Evolutionary conservation across 2,329 filamentous ascomycete genomes (phyloP).

Genomic region (Hymenoscyphus salicellus): DNA sequence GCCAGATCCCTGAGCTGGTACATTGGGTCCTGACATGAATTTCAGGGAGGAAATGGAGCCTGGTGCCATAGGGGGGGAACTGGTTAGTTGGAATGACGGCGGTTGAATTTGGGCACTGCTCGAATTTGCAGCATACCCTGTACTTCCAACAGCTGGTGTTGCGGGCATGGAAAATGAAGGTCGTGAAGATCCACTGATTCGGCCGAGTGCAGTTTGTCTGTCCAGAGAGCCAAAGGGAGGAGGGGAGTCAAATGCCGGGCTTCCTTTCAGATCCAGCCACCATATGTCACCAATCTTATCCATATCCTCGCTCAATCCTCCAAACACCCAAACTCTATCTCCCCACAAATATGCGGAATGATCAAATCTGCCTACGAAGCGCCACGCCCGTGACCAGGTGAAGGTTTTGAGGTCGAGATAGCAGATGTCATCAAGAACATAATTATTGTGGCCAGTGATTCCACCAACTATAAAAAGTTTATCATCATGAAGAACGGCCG

Average conservation of each 20-base stretch:
- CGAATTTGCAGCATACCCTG: conserved; percentile 66
- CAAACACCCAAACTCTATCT: conserved; percentile 93
- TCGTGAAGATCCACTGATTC: conserved; percentile 49
- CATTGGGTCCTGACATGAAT: conserved; percentile 81
- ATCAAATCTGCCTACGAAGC: conserved; percentile 90
- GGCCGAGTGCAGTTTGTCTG: conserved; percentile 33
- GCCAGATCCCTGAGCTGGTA: conserved; percentile 84
- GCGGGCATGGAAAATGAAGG: conserved; percentile 50
- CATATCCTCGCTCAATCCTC: conserved; percentile 92
- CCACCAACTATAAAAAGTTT: conserved; percentile 94
- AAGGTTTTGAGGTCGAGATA: conserved; percentile 96
- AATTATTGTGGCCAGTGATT: conserved; percentile 89
- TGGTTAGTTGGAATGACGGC: conserved; percentile 62
- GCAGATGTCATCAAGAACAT: conserved; percentile 92
- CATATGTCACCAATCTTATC: conserved; percentile 93
- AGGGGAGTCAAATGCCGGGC: conserved; percentile 74
- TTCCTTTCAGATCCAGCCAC: conserved; percentile 94
- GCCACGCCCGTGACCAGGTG: conserved; percentile 96
- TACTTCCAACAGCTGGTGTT: conserved; percentile 53
- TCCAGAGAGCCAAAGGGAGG: conserved; percentile 56
- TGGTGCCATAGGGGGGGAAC: conserved; percentile 80
- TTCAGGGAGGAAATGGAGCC: conserved; percentile 86
- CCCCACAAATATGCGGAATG: conserved; percentile 92
- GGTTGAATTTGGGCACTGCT: conserved; percentile 65
- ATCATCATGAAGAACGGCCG: conserved; percentile 88